Percentiles rank a stretch among this genome's conserved stretches.
phyloP scores from a whole-genome alignment of 1,284 basidiomycete species.

The Ceratorhiza oryzae-sativae region DNA sequence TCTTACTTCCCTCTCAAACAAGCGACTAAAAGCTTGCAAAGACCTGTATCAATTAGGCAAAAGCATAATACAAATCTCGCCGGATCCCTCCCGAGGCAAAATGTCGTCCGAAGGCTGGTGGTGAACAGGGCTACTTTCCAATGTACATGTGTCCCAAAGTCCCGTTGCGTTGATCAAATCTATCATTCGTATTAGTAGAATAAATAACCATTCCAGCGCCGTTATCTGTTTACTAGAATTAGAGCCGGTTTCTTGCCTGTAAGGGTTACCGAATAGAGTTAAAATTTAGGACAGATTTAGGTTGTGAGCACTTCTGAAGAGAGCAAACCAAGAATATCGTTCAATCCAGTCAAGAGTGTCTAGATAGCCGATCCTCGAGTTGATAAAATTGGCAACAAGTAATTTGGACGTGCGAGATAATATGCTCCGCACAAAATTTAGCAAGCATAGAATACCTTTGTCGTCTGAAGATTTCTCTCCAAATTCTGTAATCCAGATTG shows the following conservation, averaged over 20 bases:
- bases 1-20: too few species aligned
- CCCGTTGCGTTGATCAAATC: constrained; percentile 22
- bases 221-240: background rate
- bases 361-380: background rate
- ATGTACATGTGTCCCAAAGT: constrained; percentile 2
- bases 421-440: background rate
- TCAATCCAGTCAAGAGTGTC: constrained; percentile 24
- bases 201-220: background rate
- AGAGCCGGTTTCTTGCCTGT: constrained; percentile 14
- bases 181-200: background rate
- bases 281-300: too few species aligned
- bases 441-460: background rate
- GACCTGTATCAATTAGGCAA: background rate
- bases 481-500: constrained; percentile 20
- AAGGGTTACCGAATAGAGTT: background rate
- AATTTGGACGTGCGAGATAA: background rate
- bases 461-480: constrained; percentile 16
- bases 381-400: constrained; percentile 17
- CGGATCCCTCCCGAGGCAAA: background rate
- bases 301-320: constrained; percentile 7
- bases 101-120: too few species aligned
- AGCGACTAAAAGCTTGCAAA: too few species aligned
- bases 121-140: background rate
- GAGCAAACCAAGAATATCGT: constrained; percentile 13
- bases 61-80: background rate